Base-by-base conservation (phyloP, 148 eudicot species). In the Silene latifolia region DNA sequence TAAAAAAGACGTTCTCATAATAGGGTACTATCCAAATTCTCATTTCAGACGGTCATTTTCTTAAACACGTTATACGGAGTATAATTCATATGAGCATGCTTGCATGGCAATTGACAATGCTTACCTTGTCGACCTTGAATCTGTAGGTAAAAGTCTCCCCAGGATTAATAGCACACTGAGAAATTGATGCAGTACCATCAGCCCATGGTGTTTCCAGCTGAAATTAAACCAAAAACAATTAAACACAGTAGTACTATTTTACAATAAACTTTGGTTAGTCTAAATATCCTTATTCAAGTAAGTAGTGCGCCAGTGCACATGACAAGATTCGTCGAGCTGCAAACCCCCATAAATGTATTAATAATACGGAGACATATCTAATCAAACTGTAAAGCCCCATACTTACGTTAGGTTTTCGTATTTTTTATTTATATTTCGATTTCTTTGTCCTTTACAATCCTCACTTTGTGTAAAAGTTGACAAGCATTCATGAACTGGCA, bases 141-240 rank as follows among this genome's bases (percentile, higher is more conserved):
- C 86, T 76, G 56, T 92, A 92, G 4, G 86, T 72, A 66, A 88
- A 90, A 47, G 93, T 87, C 77, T 92, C 90, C 10, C 95, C 97
- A 11, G 97, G 97, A 29, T 81, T 80, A 60, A 88, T 92, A 18
- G 88, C 83, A 78, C 95, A 92, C 63, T 92, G 95, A 57, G 95
- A 92, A 59, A 92, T 88, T 4, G 88, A 85, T 14, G 97, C 97
- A 27, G 97, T 88, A n/a, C 97, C 95, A 83, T 92, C 97, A 18
- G 97, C 97, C 97, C 95, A 92, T 67, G 97, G 97, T 35, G 97
- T 90, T 19, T 87, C 93, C n/a, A 87, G 14, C 91, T 92, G 81
- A n/a, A 74, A 63, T 42, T 2, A 44, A 63, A 42, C 11, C 44
- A 24, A 0, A 2, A 15, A 39, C 17, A 76, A 42, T 39, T 62